Conservation (phyloP, 2,329 filamentous ascomycete genomes). For the Sphaerostilbella broomeana region DNA sequence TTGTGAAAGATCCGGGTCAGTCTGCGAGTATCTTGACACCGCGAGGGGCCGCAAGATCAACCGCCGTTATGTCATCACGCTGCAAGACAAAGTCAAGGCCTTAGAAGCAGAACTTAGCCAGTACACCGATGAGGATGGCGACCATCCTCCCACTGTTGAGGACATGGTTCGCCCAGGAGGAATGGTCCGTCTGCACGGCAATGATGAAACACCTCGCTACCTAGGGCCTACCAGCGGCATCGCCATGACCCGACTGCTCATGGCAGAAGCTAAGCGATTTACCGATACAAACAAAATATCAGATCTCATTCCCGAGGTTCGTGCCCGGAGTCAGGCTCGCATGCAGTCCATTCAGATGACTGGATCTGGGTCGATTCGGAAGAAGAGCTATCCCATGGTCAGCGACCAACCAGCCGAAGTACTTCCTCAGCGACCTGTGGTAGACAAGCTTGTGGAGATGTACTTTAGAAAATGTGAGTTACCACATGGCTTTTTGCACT, state of each 20-base stretch:
- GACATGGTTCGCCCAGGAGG: conserved; percentile 82
- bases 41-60: conserved; percentile 79
- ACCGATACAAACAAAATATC: conserved; percentile 87
- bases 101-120: conserved; percentile 76
- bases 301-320: conserved; percentile 76
- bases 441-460: conserved; percentile 73
- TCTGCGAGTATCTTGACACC: conserved; percentile 94
- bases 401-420: conserved; percentile 73
- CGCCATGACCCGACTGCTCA: conserved; percentile 86
- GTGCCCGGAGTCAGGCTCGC: conserved; percentile 47
- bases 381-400: conserved; percentile 85
- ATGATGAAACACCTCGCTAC: conserved; percentile 80
- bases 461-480: conserved; percentile 76
- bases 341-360: conserved; percentile 55
- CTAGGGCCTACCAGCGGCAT: conserved; percentile 92
- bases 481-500: too few relatives aligned
- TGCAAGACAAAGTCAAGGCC: conserved; percentile 78
- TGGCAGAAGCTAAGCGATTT: conserved; percentile 93
- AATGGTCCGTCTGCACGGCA: conserved; percentile 75
- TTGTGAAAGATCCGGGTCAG: conserved; percentile 84
- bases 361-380: conserved; percentile 49
- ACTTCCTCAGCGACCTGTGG: conserved; percentile 66
- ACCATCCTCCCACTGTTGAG: conserved; percentile 65
- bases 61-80: conserved; percentile 83
- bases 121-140: conserved; percentile 69